Base-by-base conservation (phyloP, 2,329 filamentous ascomycete species). In the Penicillium rolfsii region DNA sequence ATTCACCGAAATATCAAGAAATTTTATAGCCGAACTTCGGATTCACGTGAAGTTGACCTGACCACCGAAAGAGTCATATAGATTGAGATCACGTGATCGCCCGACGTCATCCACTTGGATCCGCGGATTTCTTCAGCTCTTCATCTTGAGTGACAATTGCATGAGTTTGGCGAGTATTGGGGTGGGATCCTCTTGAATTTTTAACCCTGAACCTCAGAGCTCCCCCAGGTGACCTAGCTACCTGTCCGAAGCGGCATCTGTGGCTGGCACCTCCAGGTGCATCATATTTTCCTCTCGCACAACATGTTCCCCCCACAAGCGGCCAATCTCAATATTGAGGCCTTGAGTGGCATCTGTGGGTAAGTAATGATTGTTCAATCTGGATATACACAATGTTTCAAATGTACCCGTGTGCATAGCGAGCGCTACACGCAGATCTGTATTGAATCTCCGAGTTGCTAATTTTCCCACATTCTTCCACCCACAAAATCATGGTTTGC, bases 291-390 rank as follows among this genome's bases (percentile, higher is more conserved):
- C 35, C 35, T 4, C 33, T 52, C 40, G 49, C 58, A 49, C 60
- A 62, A 49, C 43, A 77, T 77, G 75, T 75, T 77, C 61, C 77
- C 79, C 57, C 72, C 76, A 55, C 75, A 76, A 64, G 70, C 70
- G 46, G 71, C 66, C 63, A 89, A 90, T 76, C 83, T 97, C 68
- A 91, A 97, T 76, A 88, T 97, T 62, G 91, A 95, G 74, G 93
- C 93, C 62, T 88, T 97, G 71, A 96, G 91, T 69, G 94, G 94
- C 57, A 97, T 97, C 70, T 93, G 90, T 79, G 94, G 90, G 89
- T 91, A 77, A 70, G 86, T 63, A 40, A 43, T 33, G 14, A 5
- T 48, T 35, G 16, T 5, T 36, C n/a, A 14, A 6, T 50, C 43
- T 30, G 3, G 26, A 46, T 9, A 26, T 4, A 4, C 24, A 16